phyloP scores from a whole-genome alignment of 768 basidiomycete genomes.

The Pisolithus microcarpus region DNA sequence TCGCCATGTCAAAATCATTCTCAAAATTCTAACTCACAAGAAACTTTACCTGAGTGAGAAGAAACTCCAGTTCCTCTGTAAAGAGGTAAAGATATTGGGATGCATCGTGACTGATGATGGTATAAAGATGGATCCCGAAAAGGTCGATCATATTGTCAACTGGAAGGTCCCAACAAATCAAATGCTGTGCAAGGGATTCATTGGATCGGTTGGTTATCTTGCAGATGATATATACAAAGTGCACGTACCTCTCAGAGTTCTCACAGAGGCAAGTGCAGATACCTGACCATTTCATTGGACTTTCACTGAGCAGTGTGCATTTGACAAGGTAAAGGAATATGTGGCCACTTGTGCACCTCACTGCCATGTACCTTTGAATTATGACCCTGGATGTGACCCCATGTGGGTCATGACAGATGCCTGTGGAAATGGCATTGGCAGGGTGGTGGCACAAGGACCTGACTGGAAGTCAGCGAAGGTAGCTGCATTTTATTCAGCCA shows the following conservation, averaged over 20 bases:
- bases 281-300: background rate
- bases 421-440: background rate
- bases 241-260: background rate
- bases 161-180: constrained; percentile 24
- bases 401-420: constrained; percentile 1
- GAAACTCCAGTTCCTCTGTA: constrained; percentile 18
- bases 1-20: constrained; percentile 24
- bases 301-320: background rate
- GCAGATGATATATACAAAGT: background rate
- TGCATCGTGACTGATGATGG: constrained; percentile 30
- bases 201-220: background rate
- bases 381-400: background rate
- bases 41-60: constrained; percentile 25
- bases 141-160: constrained; percentile 29
- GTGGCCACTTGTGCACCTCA: background rate
- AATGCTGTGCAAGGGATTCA: constrained; percentile 3
- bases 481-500: no score
- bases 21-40: constrained; percentile 27
- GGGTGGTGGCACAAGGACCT: background rate
- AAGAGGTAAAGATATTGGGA: constrained; percentile 28
- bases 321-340: background rate
- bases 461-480: no score
- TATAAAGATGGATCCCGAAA: constrained; percentile 36
- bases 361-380: background rate
- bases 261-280: background rate